Conservation (phyloP, 2,329 filamentous ascomycete species). For the Curvularia verruculosa region DNA sequence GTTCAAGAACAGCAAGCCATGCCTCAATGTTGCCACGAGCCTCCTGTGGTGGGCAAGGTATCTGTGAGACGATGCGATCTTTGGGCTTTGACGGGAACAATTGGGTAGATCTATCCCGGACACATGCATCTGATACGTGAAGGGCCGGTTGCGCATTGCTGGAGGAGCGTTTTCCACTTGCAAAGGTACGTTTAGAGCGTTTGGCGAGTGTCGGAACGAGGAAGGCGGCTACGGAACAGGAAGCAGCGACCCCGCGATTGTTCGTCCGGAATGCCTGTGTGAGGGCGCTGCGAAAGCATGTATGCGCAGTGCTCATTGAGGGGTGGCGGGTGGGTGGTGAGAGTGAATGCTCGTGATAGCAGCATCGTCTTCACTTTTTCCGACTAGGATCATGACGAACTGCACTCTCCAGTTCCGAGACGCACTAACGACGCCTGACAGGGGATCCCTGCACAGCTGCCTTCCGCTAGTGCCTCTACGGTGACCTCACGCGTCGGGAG, state of each 20-base stretch:
- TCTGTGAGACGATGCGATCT: constrained; percentile 18
- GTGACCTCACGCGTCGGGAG: constrained; percentile 20
- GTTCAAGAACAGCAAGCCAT: constrained; percentile 47
- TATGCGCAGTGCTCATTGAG: constrained; percentile 49
- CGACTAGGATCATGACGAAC: constrained; percentile 32
- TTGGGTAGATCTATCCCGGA: constrained; percentile 1
- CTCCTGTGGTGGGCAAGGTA: constrained; percentile 30
- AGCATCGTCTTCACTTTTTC: constrained; percentile 33
- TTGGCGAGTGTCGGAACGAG: constrained; percentile 42
- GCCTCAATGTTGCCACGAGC: constrained; percentile 34
- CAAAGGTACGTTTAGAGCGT: constrained; percentile 35
- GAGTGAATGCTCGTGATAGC: constrained; percentile 24
- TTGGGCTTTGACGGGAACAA: constrained; percentile 18
- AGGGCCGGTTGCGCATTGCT: constrained; percentile 8
- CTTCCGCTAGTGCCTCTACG: constrained; percentile 13
- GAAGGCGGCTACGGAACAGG: constrained; percentile 41
- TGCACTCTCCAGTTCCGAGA: constrained; percentile 17
- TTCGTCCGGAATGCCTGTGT: constrained; percentile 44
- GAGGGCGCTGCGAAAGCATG: constrained; percentile 47
- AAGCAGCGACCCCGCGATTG: constrained; percentile 23
- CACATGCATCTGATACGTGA: constrained; percentile 3
- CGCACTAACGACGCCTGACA: constrained; percentile 16
- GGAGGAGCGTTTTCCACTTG: constrained; percentile 26
- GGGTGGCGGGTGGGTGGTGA: constrained; percentile 20
- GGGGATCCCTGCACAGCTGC: constrained; percentile 13